Evolutionary conservation across 1,284 basidiomycete species (phyloP).

Genomic region (Rhodotorula mucilaginosa): DNA sequence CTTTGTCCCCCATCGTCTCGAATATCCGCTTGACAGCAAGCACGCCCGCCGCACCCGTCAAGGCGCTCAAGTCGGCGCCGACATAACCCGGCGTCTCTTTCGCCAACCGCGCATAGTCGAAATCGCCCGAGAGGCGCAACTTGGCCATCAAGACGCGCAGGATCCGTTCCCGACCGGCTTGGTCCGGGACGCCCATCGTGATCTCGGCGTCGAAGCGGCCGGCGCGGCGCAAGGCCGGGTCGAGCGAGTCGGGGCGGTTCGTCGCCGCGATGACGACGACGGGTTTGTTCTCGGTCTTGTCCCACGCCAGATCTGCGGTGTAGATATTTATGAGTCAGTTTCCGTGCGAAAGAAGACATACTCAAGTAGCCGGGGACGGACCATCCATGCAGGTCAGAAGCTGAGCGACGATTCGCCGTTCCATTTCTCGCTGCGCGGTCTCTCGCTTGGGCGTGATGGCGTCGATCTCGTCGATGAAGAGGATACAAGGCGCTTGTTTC

Average conservation of each 20-base stretch:
- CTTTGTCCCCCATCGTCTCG: slow-evolving; percentile 62
- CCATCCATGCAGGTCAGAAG: slow-evolving; percentile 97
- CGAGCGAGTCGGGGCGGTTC: slow-evolving; percentile 90
- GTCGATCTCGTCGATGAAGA: slow-evolving; percentile 97
- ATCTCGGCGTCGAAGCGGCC: slow-evolving; percentile 98
- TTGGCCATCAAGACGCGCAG: slow-evolving; percentile 73
- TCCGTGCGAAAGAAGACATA: no score
- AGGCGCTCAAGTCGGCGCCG: slow-evolving; percentile 85
- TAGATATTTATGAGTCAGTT: no score
- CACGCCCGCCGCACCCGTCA: slow-evolving; percentile 91
- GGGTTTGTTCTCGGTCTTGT: slow-evolving; percentile 82
- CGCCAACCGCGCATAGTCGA: slow-evolving; percentile 76
- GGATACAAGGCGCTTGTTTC: slow-evolving; percentile 80
- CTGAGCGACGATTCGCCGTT: slow-evolving; percentile 92
- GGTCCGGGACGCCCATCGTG: slow-evolving; percentile 92
- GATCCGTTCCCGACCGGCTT: slow-evolving; percentile 83
- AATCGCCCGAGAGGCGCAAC: slow-evolving; percentile 72
- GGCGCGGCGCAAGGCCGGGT: slow-evolving; percentile 85
- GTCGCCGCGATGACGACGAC: slow-evolving; percentile 95
- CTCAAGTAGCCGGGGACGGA: slow-evolving; percentile 47
- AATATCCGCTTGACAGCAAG: slow-evolving; percentile 97
- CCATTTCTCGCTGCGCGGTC: slow-evolving; percentile 97
- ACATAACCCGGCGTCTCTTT: slow-evolving; percentile 96
- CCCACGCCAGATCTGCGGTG: slow-evolving; percentile 75
- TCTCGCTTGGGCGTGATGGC: slow-evolving; percentile 97